These are phyloP conservation scores for Microdochium paspali DNA, from an alignment of 2,329 filamentous ascomycete genomes.

Conservation along the genomic window DNA sequence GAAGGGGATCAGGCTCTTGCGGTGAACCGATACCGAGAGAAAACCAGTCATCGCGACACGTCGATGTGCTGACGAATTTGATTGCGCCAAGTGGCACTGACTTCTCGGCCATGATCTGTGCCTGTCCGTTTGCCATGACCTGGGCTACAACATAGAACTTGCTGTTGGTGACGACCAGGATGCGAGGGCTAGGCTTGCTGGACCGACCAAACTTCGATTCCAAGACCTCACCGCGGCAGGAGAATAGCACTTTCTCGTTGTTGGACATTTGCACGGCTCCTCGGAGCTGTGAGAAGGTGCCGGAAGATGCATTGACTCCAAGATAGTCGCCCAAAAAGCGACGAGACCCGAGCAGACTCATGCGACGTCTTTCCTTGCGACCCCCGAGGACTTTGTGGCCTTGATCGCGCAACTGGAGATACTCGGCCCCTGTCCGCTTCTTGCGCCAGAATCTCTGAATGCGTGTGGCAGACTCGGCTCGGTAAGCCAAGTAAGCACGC, in stretches of 20 bases:
- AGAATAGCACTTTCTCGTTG: conserved; percentile 76
- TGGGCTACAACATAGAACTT: conserved; percentile 88
- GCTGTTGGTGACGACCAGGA: conserved; percentile 73
- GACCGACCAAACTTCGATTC: conserved; percentile 95
- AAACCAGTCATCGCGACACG: conserved; percentile 91
- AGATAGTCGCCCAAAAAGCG: conserved; percentile 94
- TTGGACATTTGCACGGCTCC: conserved; percentile 60
- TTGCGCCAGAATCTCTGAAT: conserved; percentile 96
- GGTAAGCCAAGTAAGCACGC: conserved; percentile 90
- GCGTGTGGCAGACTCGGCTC: conserved; percentile 82
- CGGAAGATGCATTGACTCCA: conserved; percentile 70
- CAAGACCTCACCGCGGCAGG: conserved; percentile 80
- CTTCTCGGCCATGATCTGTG: conserved; percentile 72
- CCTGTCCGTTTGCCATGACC: conserved; percentile 69
- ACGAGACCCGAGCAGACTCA: conserved; percentile 83
- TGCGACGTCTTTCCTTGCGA: conserved; percentile 83
- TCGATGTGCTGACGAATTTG: conserved; percentile 77
- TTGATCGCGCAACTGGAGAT: conserved; percentile 77
- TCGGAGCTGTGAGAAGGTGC: conserved; percentile 73
- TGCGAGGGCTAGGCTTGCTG: conserved; percentile 83
- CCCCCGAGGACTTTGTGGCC: conserved; percentile 74
- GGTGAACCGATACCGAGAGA: conserved; percentile 81
- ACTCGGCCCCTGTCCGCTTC: conserved; percentile 83
- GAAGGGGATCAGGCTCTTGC: conserved; percentile 84
- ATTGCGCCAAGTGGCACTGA: conserved; percentile 78